A percentile compares a stretch with the other conserved stretches of the same genome.
Evolutionary conservation across 192 early-diverging fungal species (phyloP).

Genomic region (Chytriomyces sp.): DNA sequence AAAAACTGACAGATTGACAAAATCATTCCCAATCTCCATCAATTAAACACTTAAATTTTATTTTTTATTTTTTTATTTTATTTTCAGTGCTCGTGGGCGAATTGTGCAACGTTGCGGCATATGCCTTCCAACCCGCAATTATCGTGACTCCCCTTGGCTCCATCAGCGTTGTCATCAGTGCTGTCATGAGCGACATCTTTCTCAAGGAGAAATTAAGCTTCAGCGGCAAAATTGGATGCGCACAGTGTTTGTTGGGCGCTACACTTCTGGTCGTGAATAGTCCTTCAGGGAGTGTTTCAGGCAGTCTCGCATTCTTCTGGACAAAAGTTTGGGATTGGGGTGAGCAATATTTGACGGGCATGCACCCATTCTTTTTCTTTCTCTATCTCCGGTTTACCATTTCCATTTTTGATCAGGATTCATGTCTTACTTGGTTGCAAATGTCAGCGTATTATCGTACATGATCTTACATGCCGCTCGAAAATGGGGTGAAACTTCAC

Average conservation of each 20-base stretch:
- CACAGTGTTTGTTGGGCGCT: slow-evolving; percentile 64
- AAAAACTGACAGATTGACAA: neutral
- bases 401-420: slow-evolving; percentile 24
- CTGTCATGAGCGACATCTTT: slow-evolving; percentile 62
- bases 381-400: too few species aligned
- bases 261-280: slow-evolving; percentile 56
- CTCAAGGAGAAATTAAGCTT: slow-evolving; percentile 66
- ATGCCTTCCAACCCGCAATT: slow-evolving; percentile 93
- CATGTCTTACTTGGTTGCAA: slow-evolving; percentile 55
- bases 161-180: slow-evolving; percentile 82
- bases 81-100: slow-evolving; percentile 83
- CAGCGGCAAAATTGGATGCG: slow-evolving; percentile 66
- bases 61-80: slow-evolving; percentile 10
- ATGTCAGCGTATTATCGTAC: slow-evolving; percentile 39
- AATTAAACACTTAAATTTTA: neutral
- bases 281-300: slow-evolving; percentile 46
- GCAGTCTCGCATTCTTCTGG: slow-evolving; percentile 49
- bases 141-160: slow-evolving; percentile 93
- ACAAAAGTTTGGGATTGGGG: slow-evolving; percentile 54
- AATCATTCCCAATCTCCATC: neutral
- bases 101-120: slow-evolving; percentile 93
- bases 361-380: slow-evolving; percentile 23
- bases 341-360: neutral
- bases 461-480: slow-evolving; percentile 65
- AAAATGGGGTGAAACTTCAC: slow-evolving; percentile 59